These are phyloP conservation scores for Mariannaea elegans DNA, from an alignment of 2,329 filamentous ascomycete species.

Conservation along the genomic window DNA sequence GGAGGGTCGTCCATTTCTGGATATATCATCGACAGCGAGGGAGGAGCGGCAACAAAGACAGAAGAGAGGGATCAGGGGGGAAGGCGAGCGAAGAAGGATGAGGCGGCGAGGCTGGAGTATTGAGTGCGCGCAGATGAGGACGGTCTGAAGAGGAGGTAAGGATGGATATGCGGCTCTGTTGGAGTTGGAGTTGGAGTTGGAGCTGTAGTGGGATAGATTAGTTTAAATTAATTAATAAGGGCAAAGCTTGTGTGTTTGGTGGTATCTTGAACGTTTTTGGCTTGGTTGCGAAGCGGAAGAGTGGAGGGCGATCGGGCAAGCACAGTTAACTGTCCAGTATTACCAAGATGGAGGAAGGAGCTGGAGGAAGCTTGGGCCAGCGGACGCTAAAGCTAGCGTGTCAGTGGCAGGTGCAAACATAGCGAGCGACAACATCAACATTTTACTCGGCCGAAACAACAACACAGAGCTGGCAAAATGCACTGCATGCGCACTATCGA, in stretches of 20 bases:
- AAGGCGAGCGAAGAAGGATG: background rate
- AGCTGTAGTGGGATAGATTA: constrained; percentile 9
- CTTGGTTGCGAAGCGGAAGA: constrained; percentile 12
- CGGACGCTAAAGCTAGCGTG: constrained; percentile 21
- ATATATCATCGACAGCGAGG: constrained; percentile 16
- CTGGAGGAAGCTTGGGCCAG: constrained; percentile 19
- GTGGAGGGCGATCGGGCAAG: constrained; percentile 8
- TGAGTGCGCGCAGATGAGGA: background rate
- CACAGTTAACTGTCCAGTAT: background rate
- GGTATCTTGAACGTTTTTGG: constrained; percentile 14
- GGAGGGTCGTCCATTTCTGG: constrained; percentile 29
- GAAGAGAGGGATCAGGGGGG: background rate
- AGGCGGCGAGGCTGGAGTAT: background rate
- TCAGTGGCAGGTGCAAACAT: background rate
- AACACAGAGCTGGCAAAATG: background rate
- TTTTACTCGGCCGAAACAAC: background rate
- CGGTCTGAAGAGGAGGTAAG: background rate
- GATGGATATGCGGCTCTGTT: constrained; percentile 23
- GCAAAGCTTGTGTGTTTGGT: constrained; percentile 4
- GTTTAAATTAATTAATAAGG: constrained; percentile 12
- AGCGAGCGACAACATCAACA: background rate
- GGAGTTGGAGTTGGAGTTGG: background rate
- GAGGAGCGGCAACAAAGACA: background rate
- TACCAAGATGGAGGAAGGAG: background rate
- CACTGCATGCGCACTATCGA: background rate